Conservation (phyloP, 495 filamentous ascomycete genomes). For the Cercophora samala region DNA sequence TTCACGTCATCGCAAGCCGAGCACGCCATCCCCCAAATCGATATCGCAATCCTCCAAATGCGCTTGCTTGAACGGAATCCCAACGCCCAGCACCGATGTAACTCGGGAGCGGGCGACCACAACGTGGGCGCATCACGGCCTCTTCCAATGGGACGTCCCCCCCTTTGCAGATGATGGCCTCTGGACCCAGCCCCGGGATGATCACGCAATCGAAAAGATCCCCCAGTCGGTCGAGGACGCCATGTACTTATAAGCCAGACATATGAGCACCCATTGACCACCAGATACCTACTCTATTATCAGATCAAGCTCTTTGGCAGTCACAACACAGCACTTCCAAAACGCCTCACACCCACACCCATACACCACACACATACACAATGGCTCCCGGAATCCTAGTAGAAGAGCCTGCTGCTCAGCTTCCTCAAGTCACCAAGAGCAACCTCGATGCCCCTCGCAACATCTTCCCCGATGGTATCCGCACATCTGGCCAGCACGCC, state of each 20-base stretch:
- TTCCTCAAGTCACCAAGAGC: constrained; percentile 10
- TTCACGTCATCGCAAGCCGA: constrained; percentile 24
- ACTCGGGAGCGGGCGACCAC: not conserved
- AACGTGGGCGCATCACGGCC: not conserved
- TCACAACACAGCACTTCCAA: not conserved
- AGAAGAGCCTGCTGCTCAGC: constrained; percentile 21
- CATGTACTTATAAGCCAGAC: not conserved
- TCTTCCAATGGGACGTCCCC: not conserved
- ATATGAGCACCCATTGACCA: not conserved
- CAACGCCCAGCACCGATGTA: not conserved
- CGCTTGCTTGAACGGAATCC: not conserved
- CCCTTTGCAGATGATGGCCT: not conserved
- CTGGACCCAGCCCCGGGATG: not conserved
- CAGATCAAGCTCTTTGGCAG: constrained; percentile 6
- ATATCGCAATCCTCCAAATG: constrained; percentile 24
- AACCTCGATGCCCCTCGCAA: constrained; percentile 28
- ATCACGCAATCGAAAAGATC: constrained; percentile 8
- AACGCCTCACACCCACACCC: not conserved
- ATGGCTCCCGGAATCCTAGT: constrained; percentile 39
- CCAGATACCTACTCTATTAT: not conserved
- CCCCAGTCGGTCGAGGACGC: not conserved
- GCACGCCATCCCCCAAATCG: constrained; percentile 25
- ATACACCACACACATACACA: not conserved
- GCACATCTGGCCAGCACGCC: constrained; percentile 77
- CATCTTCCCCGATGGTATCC: constrained; percentile 49